A percentile compares a stretch with the other conserved stretches of the same genome.
Conservation (phyloP, 228 moss, liverwort and hornwort genomes). For the Sphagnum fallax region DNA sequence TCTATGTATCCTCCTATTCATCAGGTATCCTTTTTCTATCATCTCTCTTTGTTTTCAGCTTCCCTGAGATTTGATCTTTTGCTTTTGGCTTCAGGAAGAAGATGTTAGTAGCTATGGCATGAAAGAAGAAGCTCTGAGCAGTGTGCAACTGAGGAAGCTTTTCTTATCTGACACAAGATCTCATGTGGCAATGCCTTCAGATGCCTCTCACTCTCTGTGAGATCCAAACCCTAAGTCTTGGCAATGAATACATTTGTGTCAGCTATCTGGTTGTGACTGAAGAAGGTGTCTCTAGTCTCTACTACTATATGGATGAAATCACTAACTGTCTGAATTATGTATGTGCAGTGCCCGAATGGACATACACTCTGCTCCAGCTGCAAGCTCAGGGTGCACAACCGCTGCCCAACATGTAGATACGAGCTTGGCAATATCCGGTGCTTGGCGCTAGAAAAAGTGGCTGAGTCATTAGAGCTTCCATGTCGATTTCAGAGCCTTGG, state of each 20-base stretch:
- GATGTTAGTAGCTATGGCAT: too few species aligned
- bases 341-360: slow-evolving; percentile 94
- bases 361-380: slow-evolving; percentile 98
- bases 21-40: slow-evolving; percentile 47
- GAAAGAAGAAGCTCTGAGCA: too few species aligned
- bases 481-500: slow-evolving; percentile 93
- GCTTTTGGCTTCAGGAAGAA: too few species aligned
- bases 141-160: too few species aligned
- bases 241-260: too few species aligned
- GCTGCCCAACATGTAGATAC: slow-evolving; percentile 98
- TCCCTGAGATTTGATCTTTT: too few species aligned
- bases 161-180: too few species aligned
- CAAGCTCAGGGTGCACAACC: slow-evolving; percentile 96
- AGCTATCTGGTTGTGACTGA: too few species aligned
- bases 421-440: slow-evolving; percentile 97
- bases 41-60: not conserved
- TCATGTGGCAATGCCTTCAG: too few species aligned
- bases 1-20: slow-evolving; percentile 99
- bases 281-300: too few species aligned
- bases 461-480: slow-evolving; percentile 93
- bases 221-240: too few species aligned
- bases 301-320: not conserved
- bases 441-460: slow-evolving; percentile 94
- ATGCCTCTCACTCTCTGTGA: too few species aligned
- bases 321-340: not conserved